Base-by-base conservation (phyloP, 345 rosid genomes). In the Fremontodendron californicum region DNA sequence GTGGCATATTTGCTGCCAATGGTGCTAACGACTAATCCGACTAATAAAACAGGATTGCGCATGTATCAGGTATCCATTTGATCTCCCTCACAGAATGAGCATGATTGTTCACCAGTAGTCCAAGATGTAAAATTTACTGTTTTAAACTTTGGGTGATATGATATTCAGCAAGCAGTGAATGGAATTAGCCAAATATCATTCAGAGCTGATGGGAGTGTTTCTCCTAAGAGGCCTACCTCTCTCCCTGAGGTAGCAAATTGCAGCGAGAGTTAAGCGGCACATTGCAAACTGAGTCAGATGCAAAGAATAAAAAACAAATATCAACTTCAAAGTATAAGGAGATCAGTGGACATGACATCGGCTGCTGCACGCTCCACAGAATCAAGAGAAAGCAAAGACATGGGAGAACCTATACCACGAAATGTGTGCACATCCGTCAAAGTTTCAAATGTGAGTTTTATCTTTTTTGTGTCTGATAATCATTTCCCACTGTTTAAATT, bases 131-230 rank as follows among this genome's bases (percentile, higher is more conserved):
- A 54, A 51, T 71, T 61, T 55, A 43, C 73, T 12, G 67, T 19
- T 15, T 78, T 16, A 18, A 61, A 43, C 40, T 72, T 73, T 31
- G 18, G 18, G 25, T 48, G 19, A 58, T 40, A 66, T 66, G 71
- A 68, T 23, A 66, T 7, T 70, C 82, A 92, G 97, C 93, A 92
- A 87, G 87, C 93, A 11, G 48, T 90, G 73, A 86, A 86, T 48
- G 94, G 94, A 74, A 71, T 91, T 81, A 92, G 95, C 83, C 97
- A 92, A 81, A 92, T 92, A 83, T 89, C 97, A 25, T 91, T 92
- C 78, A 85, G 88, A 46, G 88, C 87, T 6, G 97, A 91, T 45
- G 94, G 90, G 52, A 81, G 87, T 51, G 82, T 92, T 49, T 88
- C 97, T 48, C 94, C 91, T 5, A 92, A 87, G 85, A 92, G 84